phyloP scores from a whole-genome alignment of 495 filamentous ascomycete genomes.

The Annulohypoxylon stygium region DNA sequence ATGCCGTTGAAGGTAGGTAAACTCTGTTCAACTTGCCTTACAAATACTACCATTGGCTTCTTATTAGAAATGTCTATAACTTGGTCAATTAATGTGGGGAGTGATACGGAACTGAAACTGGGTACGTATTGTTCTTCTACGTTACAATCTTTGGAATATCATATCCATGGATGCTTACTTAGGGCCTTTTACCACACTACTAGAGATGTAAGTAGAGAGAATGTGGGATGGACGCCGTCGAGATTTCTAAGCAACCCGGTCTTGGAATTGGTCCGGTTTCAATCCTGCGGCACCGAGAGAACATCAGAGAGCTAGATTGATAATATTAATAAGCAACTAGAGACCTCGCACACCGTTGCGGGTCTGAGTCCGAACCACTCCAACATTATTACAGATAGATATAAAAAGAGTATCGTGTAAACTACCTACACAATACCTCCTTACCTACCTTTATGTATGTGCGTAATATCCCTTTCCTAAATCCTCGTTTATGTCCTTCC shows the following conservation, averaged over 20 bases:
- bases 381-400: background rate
- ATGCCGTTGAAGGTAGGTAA: constrained; percentile 5
- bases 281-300: background rate
- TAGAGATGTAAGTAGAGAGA: too few species aligned
- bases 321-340: background rate
- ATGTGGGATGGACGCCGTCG: background rate
- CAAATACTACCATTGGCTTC: background rate
- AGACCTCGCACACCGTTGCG: background rate
- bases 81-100: background rate
- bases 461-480: background rate
- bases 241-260: constrained; percentile 41
- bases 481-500: background rate
- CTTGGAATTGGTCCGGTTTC: constrained; percentile 23
- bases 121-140: background rate
- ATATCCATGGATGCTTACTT: background rate
- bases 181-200: background rate
- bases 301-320: background rate
- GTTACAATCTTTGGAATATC: constrained; percentile 5
- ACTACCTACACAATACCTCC: background rate
- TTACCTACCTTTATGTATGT: background rate
- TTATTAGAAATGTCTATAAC: background rate
- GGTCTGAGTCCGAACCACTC: background rate
- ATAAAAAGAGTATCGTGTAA: background rate
- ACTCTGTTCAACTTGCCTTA: constrained; percentile 2
- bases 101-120: background rate